A percentile compares a stretch with the other conserved stretches of the same genome.
These are phyloP conservation scores for Epicoccum sorghinum DNA, from an alignment of 2,329 filamentous ascomycete genomes.

Conservation along the genomic window DNA sequence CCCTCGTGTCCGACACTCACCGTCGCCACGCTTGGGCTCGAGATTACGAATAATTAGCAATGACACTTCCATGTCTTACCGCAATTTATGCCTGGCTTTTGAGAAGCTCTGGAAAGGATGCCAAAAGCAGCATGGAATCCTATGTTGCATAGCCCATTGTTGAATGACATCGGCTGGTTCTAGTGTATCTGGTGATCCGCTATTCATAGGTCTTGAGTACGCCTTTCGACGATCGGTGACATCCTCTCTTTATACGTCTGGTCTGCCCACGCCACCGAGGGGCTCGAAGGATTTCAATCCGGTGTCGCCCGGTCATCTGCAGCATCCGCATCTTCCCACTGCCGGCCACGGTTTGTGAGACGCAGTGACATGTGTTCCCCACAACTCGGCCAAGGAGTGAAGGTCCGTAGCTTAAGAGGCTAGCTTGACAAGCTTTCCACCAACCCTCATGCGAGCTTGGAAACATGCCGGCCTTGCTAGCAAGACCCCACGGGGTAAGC, in stretches of 20 bases:
- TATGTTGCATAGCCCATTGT: background rate
- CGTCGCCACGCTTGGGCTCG: background rate
- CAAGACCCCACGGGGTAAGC: background rate
- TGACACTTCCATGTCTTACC: background rate
- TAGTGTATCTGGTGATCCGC: background rate
- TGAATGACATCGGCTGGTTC: background rate
- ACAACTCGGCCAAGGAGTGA: background rate
- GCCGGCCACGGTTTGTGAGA: background rate
- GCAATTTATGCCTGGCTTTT: background rate
- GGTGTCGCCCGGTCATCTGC: background rate
- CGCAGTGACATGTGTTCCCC: background rate
- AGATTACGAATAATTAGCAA: background rate
- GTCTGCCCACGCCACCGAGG: background rate
- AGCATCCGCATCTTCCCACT: background rate
- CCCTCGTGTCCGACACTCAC: background rate
- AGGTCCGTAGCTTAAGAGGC: background rate
- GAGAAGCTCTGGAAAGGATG: background rate
- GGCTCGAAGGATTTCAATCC: background rate
- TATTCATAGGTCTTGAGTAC: background rate
- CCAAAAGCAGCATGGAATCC: background rate
- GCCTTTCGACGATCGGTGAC: background rate
- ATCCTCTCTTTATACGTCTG: constrained; percentile 1
- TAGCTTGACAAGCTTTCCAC: constrained; percentile 7
- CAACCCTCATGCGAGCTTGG: constrained; percentile 4
- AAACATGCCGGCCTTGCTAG: background rate